phyloP scores from a whole-genome alignment of 2,329 filamentous ascomycete species.

The Hortaea sp. region DNA sequence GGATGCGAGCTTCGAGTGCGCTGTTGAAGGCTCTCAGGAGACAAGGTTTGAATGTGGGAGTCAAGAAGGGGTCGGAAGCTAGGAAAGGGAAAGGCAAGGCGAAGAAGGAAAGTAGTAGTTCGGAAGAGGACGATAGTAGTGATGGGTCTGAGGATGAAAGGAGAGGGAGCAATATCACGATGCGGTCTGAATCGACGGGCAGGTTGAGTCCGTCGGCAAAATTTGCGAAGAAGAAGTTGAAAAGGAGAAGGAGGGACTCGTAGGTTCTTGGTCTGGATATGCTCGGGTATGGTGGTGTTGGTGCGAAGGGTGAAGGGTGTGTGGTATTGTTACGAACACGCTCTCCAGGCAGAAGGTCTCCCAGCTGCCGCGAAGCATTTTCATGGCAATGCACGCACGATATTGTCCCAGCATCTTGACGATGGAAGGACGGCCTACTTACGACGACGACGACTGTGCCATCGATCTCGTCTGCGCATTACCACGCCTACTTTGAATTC shows the following conservation, averaged over 20 bases:
- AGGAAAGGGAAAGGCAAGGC: conserved; percentile 24
- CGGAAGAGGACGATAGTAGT: conserved; percentile 73
- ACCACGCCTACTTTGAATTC: too few species aligned
- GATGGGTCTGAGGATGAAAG: conserved; percentile 6
- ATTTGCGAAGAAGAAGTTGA: conserved; percentile 4
- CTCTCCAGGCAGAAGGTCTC: too few species aligned
- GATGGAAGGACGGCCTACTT: too few species aligned
- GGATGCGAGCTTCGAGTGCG: conserved; percentile 68
- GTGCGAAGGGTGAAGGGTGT: too few species aligned
- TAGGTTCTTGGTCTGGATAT: not conserved
- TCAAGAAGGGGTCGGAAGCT: conserved; percentile 72
- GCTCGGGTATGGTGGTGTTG: too few species aligned
- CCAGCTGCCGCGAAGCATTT: too few species aligned
- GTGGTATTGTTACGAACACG: too few species aligned
- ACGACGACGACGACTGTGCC: too few species aligned
- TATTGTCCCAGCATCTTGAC: too few species aligned
- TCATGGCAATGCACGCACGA: too few species aligned
- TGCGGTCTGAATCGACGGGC: conserved; percentile 1
- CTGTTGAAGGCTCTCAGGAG: conserved; percentile 65
- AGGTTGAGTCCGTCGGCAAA: conserved; percentile 5
- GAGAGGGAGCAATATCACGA: conserved; percentile 1
- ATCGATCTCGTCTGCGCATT: too few species aligned
- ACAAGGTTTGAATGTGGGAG: conserved; percentile 73
- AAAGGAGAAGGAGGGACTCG: conserved; percentile 5
- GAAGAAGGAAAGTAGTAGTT: conserved; percentile 22